Evolutionary conservation across 805 yeast genomes (phyloP).

Genomic region (Candida xyloterini): DNA sequence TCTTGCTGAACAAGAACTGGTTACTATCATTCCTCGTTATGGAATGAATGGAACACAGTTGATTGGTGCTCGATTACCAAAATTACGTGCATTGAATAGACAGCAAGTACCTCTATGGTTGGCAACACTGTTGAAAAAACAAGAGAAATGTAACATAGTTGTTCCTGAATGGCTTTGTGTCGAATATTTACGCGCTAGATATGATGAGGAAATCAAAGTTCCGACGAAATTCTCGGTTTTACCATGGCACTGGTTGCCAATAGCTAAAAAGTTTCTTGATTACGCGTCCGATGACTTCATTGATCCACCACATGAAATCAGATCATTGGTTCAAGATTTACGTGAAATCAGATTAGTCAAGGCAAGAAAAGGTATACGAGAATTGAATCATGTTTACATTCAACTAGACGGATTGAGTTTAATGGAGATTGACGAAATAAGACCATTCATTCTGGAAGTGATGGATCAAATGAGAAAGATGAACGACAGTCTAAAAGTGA

Average conservation of each 20-base stretch:
- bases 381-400: constrained; percentile 77
- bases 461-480: constrained; percentile 75
- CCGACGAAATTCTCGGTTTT: constrained; percentile 61
- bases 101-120: constrained; percentile 81
- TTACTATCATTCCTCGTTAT: constrained; percentile 78
- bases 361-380: constrained; percentile 72
- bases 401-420: constrained; percentile 78
- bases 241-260: constrained; percentile 89
- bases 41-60: constrained; percentile 61
- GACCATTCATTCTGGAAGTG: constrained; percentile 76
- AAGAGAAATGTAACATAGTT: constrained; percentile 79
- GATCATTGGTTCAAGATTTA: constrained; percentile 75
- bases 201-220: constrained; percentile 63
- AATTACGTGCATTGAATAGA: constrained; percentile 63
- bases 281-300: constrained; percentile 73
- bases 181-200: constrained; percentile 48
- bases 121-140: constrained; percentile 78
- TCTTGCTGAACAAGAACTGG: constrained; percentile 74
- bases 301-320: constrained; percentile 67
- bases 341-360: constrained; percentile 81
- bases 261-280: constrained; percentile 64
- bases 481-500: constrained; percentile 34
- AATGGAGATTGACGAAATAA: constrained; percentile 81
- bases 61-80: constrained; percentile 59
- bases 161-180: constrained; percentile 82